Base-by-base conservation (phyloP, 306 rosid species). In the Betula pendula region DNA sequence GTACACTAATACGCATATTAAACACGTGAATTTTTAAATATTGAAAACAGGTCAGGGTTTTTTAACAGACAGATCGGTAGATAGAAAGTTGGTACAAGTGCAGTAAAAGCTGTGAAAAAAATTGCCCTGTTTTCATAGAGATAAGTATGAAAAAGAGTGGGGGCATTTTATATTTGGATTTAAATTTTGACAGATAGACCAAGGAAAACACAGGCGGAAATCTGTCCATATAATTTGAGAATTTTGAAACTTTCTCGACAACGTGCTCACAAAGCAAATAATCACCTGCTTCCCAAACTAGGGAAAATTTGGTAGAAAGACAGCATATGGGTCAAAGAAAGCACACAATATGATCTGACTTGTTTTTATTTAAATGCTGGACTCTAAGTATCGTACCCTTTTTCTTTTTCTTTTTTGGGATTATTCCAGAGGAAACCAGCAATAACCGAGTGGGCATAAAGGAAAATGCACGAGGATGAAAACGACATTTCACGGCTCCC, bases 391-490 rank as follows among this genome's bases (percentile, higher is more conserved):
- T 29, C 3, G 1, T 27, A 29, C 14, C 19, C 33, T 13, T 22
- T 3, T 52, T 11, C 1, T 43, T 31, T 1, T 15, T 22, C 22
- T 2, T 24, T 35, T 12, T 22, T 19, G 38, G 43, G 15, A 33
- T 49, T 68, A 24, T 53, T 47, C 50, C 29, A 25, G 15, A 27
- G n/a, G 15, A 51, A n/a, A 49, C 82, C 68, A 63, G 13, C n/a
- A 5, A 17, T 22, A 33, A 22, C 17, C 13, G 1, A 3, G 16
- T 14, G 16, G 19, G 51, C 47, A 70, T 55, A 51, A 52, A 24
- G 14, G 59, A n/a, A 19, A 43, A 8, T 62, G 56, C 52, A 13
- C 66, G 19, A 62, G 77, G 75, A 43, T 0, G 83, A 82, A 74
- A 74, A 52, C n/a, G 80, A 78, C 77, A 59, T 78, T 74, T 52